phyloP scores from a whole-genome alignment of 148 eudicot genomes.

The Nepenthes mirabilis region DNA sequence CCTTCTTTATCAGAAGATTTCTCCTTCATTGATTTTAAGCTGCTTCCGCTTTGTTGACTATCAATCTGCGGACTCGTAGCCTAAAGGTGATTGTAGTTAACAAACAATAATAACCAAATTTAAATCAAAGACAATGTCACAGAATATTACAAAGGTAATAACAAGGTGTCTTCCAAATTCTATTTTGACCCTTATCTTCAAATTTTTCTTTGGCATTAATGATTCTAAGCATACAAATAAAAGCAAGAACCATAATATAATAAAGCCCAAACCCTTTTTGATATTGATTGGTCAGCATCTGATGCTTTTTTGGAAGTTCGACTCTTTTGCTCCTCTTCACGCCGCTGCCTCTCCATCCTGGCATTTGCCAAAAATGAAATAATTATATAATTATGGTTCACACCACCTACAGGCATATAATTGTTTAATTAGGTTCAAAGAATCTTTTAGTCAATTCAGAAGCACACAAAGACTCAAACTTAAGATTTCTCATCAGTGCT shows the following conservation, averaged over 20 bases:
- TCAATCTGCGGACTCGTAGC: slow-evolving; percentile 96
- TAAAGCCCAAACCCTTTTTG: slow-evolving; percentile 52
- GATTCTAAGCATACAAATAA: no score
- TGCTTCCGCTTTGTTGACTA: slow-evolving; percentile 66
- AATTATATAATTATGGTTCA: not conserved
- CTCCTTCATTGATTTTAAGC: slow-evolving; percentile 81
- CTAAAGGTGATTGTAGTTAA: slow-evolving; percentile 17
- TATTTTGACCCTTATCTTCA: not conserved
- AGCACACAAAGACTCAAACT: no score
- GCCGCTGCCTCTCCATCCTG: slow-evolving; percentile 99
- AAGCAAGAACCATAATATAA: not conserved
- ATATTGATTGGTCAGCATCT: slow-evolving; percentile 71
- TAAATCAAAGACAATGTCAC: not conserved
- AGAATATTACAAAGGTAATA: not conserved
- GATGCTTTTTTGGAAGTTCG: slow-evolving; percentile 61
- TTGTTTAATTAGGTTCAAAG: no score
- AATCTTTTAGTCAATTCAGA: no score
- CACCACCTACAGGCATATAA: not conserved
- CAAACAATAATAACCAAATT: not conserved
- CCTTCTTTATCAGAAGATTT: slow-evolving; percentile 70
- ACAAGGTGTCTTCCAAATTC: no score
- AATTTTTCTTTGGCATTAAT: not conserved
- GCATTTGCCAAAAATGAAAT: slow-evolving; percentile 1
- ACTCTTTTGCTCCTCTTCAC: slow-evolving; percentile 77
- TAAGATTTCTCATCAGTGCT: no score